Base-by-base conservation (phyloP, 2,329 filamentous ascomycete genomes). In the Mycogone perniciosa region DNA sequence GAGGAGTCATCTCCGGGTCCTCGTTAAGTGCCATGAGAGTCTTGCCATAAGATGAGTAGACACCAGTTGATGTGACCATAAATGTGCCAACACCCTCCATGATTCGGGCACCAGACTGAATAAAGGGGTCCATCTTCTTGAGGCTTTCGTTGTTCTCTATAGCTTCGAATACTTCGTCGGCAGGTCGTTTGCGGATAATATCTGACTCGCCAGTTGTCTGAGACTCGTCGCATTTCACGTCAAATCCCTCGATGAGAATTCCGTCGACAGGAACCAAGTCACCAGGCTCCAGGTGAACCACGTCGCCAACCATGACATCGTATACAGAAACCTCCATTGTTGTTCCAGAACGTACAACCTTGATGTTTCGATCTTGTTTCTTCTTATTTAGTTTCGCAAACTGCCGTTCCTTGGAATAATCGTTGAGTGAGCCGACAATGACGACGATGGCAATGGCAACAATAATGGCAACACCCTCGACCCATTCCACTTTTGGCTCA, bases 151-250 rank as follows among this genome's bases (percentile, higher is more conserved):
- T 74, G 56, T 79, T 81, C 58, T 87, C 80, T 59, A 90, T 86
- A 29, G 84, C 84, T 20, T 75, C 74, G 61, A 76, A 86, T 20
- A 88, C 87, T 27, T 88, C 84, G 44, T 88, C 83, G 38, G 75
- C 84, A 5, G 79, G 63, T 31, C 71, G 76, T 67, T 89, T 89
- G 64, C 80, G 83, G 60, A 89, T 80, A 34, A 88, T 76, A 57
- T 89, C 86, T 1, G 86, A 89, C 69, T 89, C 86, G 59, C 86
- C 86, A n/a, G 86, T 89, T 2, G 86, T 83, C 56, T 87, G 86
- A 4, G 85, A 88, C 66, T 89, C 86, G 66, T 89, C 86, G 57
- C 85, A 89, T 62, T 86, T 88, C 60, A 89, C 75, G 54, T 85
- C 83, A 65, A 85, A 85, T 8, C 86, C 86, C 53, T 85, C 76